Base-by-base conservation (phyloP, 2,329 filamentous ascomycete species). In the Furcasterigmium furcatum region DNA sequence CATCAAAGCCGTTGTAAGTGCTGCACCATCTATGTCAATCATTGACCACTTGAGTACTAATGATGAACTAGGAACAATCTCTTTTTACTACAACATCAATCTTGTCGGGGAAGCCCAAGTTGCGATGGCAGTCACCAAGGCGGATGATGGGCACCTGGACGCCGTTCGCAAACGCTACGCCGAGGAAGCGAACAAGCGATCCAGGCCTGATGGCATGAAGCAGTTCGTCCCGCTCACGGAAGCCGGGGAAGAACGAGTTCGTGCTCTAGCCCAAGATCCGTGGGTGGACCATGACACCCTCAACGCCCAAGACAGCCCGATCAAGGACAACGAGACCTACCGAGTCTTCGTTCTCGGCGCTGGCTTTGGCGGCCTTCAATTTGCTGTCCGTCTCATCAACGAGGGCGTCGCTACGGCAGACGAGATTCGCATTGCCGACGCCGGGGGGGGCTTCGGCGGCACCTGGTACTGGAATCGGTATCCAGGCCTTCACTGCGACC, bases 381-480 rank as follows among this genome's bases (percentile, higher is more conserved):
- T 52, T 14, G 64, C 61, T 1, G 52, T 57, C 2, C 52, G 52
- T 3, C 46, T 61, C 8, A 39, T 61, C 21, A 46, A 62, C 21
- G 46, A 51, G 3, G 57, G 57, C 5, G 44, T 60, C 36, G 20
- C 44, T 6, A 30, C 54, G 8, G 47, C 65, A 1, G 67, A 72
- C 7, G n/a, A n/a, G n/a, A n/a, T n/a, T n/a, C n/a, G n/a, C n/a
- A n/a, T 74, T 1, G 55, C 71, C 16, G 72, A 75, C 24, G 51
- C 56, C 0, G 70, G 64, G 1, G 68, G 67, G 6, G 71, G 68
- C 4, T 65, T 74, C 19, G 73, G 74, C 4, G 74, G 74, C 6
- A 74, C 72, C 0, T 77, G 73, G 74, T 74, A 72, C 46, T 76
- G 73, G 68, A 75, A 76, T 47, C 60, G 70, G 0, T 77, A 74